phyloP scores from a whole-genome alignment of 2,329 filamentous ascomycete genomes.

The Juglanconis sp. region DNA sequence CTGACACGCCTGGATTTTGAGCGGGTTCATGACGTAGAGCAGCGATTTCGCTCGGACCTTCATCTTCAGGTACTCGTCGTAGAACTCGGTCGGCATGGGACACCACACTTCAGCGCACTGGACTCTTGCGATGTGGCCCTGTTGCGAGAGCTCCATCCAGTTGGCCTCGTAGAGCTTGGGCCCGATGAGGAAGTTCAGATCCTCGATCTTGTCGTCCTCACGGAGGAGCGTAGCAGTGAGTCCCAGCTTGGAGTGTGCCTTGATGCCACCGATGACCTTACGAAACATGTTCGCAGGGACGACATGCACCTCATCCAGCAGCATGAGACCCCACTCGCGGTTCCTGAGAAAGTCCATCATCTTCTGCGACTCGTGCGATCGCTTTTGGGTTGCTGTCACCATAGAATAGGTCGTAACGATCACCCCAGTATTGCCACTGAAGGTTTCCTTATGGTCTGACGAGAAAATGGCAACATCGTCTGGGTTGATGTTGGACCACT shows the following conservation, averaged over 20 bases:
- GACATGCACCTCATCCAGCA: constrained; percentile 96
- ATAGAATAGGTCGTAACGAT: constrained; percentile 98
- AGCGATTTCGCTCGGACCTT: constrained; percentile 47
- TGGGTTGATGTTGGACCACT: constrained; percentile 94
- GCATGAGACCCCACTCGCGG: constrained; percentile 95
- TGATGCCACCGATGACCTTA: constrained; percentile 88
- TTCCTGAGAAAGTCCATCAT: constrained; percentile 93
- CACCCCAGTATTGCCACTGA: constrained; percentile 86
- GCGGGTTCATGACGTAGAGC: constrained; percentile 95
- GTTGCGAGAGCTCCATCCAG: constrained; percentile 97
- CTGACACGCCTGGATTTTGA: constrained; percentile 95
- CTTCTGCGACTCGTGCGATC: constrained; percentile 89
- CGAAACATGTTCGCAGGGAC: constrained; percentile 96
- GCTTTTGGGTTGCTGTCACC: constrained; percentile 87
- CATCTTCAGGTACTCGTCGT: constrained; percentile 82
- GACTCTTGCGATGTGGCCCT: constrained; percentile 93
- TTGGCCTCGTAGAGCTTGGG: constrained; percentile 98
- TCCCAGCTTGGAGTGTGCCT: constrained; percentile 91
- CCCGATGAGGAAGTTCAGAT: constrained; percentile 95
- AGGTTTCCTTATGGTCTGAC: constrained; percentile 80
- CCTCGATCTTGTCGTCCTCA: constrained; percentile 97
- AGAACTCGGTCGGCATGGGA: constrained; percentile 98
- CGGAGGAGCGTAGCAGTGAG: constrained; percentile 89
- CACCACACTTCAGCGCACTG: constrained; percentile 99
- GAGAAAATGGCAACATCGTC: constrained; percentile 95